Percentiles rank a stretch among this genome's conserved stretches.
Evolutionary conservation across 2,329 filamentous ascomycete genomes (phyloP).

Genomic region (Teratosphaeria pseudoeucalypti): DNA sequence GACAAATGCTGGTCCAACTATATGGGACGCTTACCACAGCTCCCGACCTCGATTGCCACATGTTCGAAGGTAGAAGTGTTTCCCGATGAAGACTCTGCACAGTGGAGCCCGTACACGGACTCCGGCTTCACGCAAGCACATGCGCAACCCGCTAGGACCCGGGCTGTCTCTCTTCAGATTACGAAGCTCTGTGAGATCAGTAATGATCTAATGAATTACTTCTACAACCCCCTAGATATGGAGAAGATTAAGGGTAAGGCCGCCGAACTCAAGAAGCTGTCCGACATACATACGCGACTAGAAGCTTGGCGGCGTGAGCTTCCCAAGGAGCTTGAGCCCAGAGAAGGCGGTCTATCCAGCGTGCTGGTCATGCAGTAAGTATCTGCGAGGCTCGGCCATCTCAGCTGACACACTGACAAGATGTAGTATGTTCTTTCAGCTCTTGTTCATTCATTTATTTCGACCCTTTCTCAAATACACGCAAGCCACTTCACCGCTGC

Average conservation of each 20-base stretch:
- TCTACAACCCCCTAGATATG: constrained; percentile 69
- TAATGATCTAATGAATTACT: constrained; percentile 76
- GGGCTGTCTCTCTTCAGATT: constrained; percentile 72
- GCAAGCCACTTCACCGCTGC: constrained; percentile 69
- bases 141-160: constrained; percentile 70
- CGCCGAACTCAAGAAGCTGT: constrained; percentile 80
- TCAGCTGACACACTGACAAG: constrained; percentile 13
- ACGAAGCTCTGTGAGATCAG: constrained; percentile 84
- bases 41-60: constrained; percentile 68
- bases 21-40: constrained; percentile 77
- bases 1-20: constrained; percentile 99
- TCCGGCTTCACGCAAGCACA: constrained; percentile 61
- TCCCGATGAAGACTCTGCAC: constrained; percentile 72
- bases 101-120: constrained; percentile 85
- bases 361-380: constrained; percentile 80
- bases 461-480: constrained; percentile 89
- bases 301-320: constrained; percentile 81
- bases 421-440: constrained; percentile 87
- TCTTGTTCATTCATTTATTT: constrained; percentile 92
- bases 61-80: constrained; percentile 87
- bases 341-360: constrained; percentile 78
- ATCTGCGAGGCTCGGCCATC: neutral
- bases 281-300: constrained; percentile 78
- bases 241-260: constrained; percentile 61
- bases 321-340: constrained; percentile 77